phyloP scores from a whole-genome alignment of 371 early-diverging fungal species.

The Mucor saturninus region DNA sequence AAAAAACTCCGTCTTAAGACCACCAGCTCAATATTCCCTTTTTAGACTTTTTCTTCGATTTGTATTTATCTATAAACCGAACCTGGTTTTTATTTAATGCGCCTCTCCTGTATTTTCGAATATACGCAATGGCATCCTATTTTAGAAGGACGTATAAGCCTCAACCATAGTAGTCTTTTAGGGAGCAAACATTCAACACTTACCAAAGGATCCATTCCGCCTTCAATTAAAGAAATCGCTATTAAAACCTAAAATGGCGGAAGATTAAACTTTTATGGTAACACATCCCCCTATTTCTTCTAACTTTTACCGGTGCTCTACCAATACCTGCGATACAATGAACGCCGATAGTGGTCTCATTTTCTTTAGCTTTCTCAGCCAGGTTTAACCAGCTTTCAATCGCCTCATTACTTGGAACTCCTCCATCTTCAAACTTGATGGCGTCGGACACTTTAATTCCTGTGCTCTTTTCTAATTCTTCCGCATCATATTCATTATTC shows the following conservation, averaged over 20 bases:
- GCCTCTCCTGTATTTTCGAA: constrained; percentile 66
- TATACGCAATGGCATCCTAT: constrained; percentile 64
- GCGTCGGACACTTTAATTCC: constrained; percentile 63
- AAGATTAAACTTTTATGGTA: background rate
- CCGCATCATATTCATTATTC: constrained; percentile 56
- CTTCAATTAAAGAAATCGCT: constrained; percentile 66
- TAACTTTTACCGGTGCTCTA: constrained; percentile 65
- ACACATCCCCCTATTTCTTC: background rate
- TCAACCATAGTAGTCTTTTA: background rate
- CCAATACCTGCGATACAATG: constrained; percentile 80
- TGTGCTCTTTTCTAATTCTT: constrained; percentile 40
- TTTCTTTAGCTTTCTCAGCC: constrained; percentile 38
- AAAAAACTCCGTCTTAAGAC: background rate
- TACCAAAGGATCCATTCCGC: constrained; percentile 72
- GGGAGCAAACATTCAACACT: background rate
- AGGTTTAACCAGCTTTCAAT: constrained; percentile 48
- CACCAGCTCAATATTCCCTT: background rate
- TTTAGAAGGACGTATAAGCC: background rate
- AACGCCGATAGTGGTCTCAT: constrained; percentile 56
- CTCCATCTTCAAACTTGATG: constrained; percentile 68
- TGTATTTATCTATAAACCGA: constrained; percentile 53
- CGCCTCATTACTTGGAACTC: constrained; percentile 45
- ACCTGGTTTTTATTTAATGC: constrained; percentile 72
- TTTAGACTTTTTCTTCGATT: background rate
- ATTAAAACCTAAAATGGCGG: constrained; percentile 52